Base-by-base conservation (phyloP, 768 basidiomycete species). In the Phylloporus sp. region DNA sequence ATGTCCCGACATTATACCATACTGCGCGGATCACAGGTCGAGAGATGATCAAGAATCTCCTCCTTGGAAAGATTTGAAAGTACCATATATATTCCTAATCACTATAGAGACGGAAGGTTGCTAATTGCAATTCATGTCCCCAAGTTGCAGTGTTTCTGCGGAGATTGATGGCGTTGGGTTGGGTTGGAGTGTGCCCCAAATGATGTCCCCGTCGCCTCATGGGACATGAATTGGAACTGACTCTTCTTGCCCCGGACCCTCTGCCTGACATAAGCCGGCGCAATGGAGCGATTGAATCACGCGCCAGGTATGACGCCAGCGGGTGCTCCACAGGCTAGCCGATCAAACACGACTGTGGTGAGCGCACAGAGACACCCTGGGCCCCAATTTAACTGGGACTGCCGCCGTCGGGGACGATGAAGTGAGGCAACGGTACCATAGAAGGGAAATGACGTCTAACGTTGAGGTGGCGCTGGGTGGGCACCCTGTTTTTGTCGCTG, bases 41-140 rank as follows among this genome's bases (percentile, higher is more conserved):
- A 54, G 93, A 97, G 73, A 97, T 90, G 68, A 70, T 86, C 48
- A 74, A 70, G 52, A 99, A 99, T 63, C 65, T 97, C 26, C 70
- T 93, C 12, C 74, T 86, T 48, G 91, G 89, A 34, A 98, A 98
- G 73, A 89, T 98, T 46, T 98, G 45, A 67, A 40, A 32, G 45
- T 23, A 23, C 3, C 11, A 27, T 27, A 27, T 24, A 42, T 20
- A 45, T 27, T 29, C 34, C n/a, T 50, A 23, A 26, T 45, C 27
- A 20, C 16, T 6, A 32, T 32, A 11, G 15, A 11, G 2, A 32
- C 10, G 0, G 12, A 4, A 32, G 15, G 15, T 6, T 32, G 31
- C 31, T 32, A 12, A 10, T 29, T 29, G 28, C 28, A n/a, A n/a
- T n/a, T n/a, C n/a, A n/a, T n/a, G n/a, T n/a, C n/a, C n/a, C n/a